Conservation (phyloP, 192 early-diverging fungal species). For the Coemansia pectinata region DNA sequence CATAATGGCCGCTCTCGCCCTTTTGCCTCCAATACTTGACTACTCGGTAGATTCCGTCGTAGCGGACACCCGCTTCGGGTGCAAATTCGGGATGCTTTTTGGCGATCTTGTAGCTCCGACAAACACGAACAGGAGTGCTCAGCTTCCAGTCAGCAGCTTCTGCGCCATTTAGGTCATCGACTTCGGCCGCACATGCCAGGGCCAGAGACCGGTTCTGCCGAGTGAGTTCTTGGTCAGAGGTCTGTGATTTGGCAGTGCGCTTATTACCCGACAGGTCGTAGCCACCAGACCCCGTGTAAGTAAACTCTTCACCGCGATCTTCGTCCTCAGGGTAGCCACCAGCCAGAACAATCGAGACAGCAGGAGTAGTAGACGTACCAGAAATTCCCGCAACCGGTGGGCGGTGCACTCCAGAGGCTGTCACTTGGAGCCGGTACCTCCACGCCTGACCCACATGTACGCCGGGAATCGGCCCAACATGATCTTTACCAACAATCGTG, state of each 20-base stretch:
- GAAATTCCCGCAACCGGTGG: constrained; percentile 67
- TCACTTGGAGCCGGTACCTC: constrained; percentile 51
- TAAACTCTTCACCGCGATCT: constrained; percentile 66
- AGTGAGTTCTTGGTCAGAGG: constrained; percentile 61
- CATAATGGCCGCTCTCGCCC: constrained; percentile 47
- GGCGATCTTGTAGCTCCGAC: constrained; percentile 55
- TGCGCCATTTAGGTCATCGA: constrained; percentile 47
- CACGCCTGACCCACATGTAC: constrained; percentile 61
- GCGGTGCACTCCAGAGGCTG: constrained; percentile 61
- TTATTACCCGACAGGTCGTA: constrained; percentile 61
- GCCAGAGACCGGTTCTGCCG: constrained; percentile 62
- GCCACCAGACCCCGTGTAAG: constrained; percentile 70
- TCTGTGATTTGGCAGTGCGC: constrained; percentile 54
- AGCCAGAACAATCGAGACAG: constrained; percentile 63
- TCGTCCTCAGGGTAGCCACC: constrained; percentile 67
- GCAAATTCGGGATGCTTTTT: constrained; percentile 57
- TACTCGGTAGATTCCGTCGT: constrained; percentile 69
- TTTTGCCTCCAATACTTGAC: constrained; percentile 65
- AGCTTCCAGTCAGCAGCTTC: constrained; percentile 57
- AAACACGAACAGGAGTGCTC: constrained; percentile 60
- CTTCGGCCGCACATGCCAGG: constrained; percentile 56
- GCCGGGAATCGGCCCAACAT: constrained; percentile 62
- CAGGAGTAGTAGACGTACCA: constrained; percentile 55
- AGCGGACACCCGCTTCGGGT: constrained; percentile 58
- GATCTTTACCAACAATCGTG: constrained; percentile 45